phyloP scores from a whole-genome alignment of 2,329 filamentous ascomycete species.

The Colletotrichum paranaense region DNA sequence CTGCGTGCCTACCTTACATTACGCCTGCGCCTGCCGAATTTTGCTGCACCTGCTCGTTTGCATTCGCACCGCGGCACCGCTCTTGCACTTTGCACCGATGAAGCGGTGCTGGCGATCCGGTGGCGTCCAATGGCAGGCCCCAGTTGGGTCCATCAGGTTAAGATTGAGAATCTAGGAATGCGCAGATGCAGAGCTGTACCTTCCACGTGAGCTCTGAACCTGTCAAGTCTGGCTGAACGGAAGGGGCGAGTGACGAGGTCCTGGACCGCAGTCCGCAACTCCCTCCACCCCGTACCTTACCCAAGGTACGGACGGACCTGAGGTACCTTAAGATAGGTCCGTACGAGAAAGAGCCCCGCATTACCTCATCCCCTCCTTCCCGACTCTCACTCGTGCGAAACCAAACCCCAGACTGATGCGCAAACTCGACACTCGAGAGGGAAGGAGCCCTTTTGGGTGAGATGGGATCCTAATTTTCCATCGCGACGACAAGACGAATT shows the following conservation, averaged over 20 bases:
- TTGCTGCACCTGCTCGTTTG: background rate
- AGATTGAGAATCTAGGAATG: background rate
- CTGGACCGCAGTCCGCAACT: background rate
- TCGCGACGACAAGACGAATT: constrained; percentile 12
- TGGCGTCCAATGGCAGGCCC: background rate
- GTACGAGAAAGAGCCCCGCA: constrained; percentile 16
- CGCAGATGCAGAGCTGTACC: background rate
- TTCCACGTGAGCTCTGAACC: too few species aligned
- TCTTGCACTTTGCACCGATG: background rate
- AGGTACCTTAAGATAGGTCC: too few species aligned
- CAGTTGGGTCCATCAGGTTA: background rate
- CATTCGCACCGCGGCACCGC: background rate
- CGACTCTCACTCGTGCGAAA: constrained; percentile 21
- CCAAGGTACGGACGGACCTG: too few species aligned
- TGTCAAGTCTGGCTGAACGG: too few species aligned
- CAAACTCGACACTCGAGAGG: constrained; percentile 27
- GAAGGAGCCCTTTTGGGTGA: constrained; percentile 17
- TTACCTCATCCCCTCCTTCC: constrained; percentile 29
- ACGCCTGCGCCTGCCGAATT: background rate
- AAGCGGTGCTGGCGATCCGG: background rate
- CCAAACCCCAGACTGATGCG: constrained; percentile 24
- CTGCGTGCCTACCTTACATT: background rate
- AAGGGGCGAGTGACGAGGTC: background rate
- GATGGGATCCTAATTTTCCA: constrained; percentile 1
- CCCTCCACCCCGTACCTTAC: background rate